These are phyloP conservation scores for Malus hybrid DNA, from an alignment of 331 rosid genomes.

Conservation along the genomic window DNA sequence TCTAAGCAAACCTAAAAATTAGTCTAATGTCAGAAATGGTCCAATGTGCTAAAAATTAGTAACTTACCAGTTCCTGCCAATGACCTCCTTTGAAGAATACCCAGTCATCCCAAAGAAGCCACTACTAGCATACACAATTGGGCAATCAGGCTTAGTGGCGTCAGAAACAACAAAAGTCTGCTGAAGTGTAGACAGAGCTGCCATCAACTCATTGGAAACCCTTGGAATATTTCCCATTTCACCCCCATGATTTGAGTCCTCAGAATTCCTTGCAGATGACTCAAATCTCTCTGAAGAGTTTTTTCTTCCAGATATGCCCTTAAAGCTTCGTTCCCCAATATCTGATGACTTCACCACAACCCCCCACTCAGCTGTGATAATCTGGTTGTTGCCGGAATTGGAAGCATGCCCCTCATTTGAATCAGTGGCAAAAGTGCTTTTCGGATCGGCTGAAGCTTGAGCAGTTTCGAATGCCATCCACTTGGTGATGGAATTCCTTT, in stretches of 20 bases:
- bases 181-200: slow-evolving; percentile 65
- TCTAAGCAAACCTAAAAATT: not conserved
- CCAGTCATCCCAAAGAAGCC: slow-evolving; percentile 94
- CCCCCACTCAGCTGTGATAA: slow-evolving; percentile 78
- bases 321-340: slow-evolving; percentile 32
- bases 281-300: slow-evolving; percentile 32
- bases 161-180: slow-evolving; percentile 98
- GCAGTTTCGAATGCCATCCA: slow-evolving; percentile 68
- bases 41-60: not conserved
- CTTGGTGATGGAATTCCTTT: slow-evolving; percentile 26
- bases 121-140: slow-evolving; percentile 86
- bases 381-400: not conserved
- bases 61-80: slow-evolving; percentile 90
- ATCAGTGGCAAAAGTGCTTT: not conserved
- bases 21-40: no score
- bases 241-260: slow-evolving; percentile 35
- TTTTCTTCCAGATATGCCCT: slow-evolving; percentile 29
- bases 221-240: slow-evolving; percentile 47
- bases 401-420: not conserved
- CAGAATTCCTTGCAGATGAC: slow-evolving; percentile 47
- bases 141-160: slow-evolving; percentile 89
- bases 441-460: slow-evolving; percentile 5
- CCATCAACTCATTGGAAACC: slow-evolving; percentile 75
- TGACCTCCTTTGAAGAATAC: slow-evolving; percentile 71
- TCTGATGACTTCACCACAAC: slow-evolving; percentile 51